Conservation (phyloP, 192 early-diverging fungal species). For the Geranomyces variabilis region DNA sequence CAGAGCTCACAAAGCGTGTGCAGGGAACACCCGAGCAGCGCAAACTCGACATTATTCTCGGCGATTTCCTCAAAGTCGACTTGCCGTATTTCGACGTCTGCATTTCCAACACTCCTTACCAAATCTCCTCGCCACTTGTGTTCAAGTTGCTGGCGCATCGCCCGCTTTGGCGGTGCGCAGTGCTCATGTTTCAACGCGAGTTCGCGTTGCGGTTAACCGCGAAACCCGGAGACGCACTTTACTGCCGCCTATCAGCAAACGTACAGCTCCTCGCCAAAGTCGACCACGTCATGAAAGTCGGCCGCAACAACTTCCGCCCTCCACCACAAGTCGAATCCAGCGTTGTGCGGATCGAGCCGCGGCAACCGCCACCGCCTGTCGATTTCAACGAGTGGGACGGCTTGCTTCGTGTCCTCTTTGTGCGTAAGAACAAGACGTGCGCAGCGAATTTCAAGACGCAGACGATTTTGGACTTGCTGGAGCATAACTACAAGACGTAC, state of each 20-base stretch:
- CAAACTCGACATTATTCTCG: conserved; percentile 91
- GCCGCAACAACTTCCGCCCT: conserved; percentile 97
- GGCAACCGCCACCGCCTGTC: conserved; percentile 91
- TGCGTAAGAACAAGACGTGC: conserved; percentile 91
- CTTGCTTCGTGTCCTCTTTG: conserved; percentile 88
- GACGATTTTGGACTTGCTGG: conserved; percentile 85
- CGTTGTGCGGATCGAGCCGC: conserved; percentile 93
- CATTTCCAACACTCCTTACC: conserved; percentile 98
- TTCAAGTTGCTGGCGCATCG: conserved; percentile 96
- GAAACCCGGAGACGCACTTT: conserved; percentile 89
- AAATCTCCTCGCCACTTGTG: conserved; percentile 92
- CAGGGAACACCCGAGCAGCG: conserved; percentile 85
- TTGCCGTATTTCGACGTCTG: conserved; percentile 98
- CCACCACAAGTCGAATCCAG: conserved; percentile 94
- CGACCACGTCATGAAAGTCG: conserved; percentile 96
- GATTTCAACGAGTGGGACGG: conserved; percentile 98
- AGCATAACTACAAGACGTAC: conserved; percentile 95
- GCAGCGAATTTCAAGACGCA: conserved; percentile 88
- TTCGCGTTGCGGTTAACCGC: conserved; percentile 95
- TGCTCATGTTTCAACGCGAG: conserved; percentile 99
- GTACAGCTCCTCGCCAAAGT: conserved; percentile 94
- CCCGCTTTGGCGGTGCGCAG: conserved; percentile 72
- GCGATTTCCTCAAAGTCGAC: conserved; percentile 96
- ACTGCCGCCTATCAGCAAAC: conserved; percentile 91
- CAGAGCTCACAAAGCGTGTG: conserved; percentile 96